A percentile compares a stretch with the other conserved stretches of the same genome.
Conservation (phyloP, 805 yeast species). For the Suhomyces tanzawaensis region DNA sequence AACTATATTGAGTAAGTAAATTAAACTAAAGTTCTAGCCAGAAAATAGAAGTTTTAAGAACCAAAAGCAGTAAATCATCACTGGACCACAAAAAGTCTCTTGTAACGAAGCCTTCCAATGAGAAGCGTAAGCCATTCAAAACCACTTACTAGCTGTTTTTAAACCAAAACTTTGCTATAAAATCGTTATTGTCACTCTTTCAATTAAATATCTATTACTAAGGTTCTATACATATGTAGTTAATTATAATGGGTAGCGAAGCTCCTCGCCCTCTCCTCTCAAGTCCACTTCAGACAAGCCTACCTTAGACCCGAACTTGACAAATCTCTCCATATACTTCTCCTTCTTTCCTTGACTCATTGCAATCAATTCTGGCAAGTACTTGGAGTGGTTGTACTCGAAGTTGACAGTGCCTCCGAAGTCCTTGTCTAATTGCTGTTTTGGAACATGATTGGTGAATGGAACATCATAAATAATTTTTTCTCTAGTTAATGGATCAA, state of each 20-base stretch:
- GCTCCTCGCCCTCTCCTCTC: slow-evolving; percentile 44
- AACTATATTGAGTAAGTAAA: no score
- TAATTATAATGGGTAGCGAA: slow-evolving; percentile 20
- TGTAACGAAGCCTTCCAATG: no score
- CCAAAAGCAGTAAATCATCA: no score
- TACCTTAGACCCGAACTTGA: slow-evolving; percentile 63
- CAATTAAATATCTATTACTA: no score
- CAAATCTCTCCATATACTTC: slow-evolving; percentile 67
- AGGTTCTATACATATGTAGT: no score
- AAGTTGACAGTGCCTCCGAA: slow-evolving; percentile 88
- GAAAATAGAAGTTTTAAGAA: no score
- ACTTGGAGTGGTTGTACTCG: slow-evolving; percentile 72
- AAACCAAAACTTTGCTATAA: no score
- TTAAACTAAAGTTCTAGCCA: no score
- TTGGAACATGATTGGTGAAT: slow-evolving; percentile 77
- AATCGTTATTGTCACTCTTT: no score
- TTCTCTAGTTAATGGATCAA: slow-evolving; percentile 92
- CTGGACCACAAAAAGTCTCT: no score
- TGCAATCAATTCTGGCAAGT: slow-evolving; percentile 71
- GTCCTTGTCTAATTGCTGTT: slow-evolving; percentile 73
- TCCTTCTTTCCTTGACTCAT: slow-evolving; percentile 58
- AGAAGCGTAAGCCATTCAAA: no score
- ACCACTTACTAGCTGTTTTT: no score
- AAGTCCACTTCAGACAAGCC: slow-evolving; percentile 85
- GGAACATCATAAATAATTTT: slow-evolving; percentile 91